Conservation (phyloP, 2,329 filamentous ascomycete species). For the Cladosporium sp. region DNA sequence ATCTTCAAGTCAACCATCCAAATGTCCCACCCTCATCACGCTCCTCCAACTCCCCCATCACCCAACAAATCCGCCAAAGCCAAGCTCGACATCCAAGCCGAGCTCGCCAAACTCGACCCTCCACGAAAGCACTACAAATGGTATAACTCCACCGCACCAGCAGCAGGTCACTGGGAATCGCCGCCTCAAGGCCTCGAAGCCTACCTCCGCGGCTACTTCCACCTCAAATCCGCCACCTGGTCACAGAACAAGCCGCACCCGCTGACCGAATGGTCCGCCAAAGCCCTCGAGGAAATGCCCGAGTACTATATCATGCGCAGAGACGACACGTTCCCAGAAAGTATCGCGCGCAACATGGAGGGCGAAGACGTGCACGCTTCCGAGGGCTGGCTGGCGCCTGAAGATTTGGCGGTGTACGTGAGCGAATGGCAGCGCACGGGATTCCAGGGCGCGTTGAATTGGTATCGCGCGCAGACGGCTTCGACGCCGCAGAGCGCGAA, state of each 20-base stretch:
- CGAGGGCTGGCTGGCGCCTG: conserved; percentile 51
- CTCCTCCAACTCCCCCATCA: conserved; percentile 45
- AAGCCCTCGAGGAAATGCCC: conserved; percentile 54
- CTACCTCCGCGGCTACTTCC: conserved; percentile 62
- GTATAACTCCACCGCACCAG: conserved; percentile 51
- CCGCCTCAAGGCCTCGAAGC: conserved; percentile 48
- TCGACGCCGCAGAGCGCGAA: conserved; percentile 34
- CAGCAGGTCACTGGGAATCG: conserved; percentile 43
- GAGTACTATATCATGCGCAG: conserved; percentile 63
- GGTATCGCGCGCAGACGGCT: conserved; percentile 57
- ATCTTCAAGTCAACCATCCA: conserved; percentile 56
- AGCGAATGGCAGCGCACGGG: conserved; percentile 55
- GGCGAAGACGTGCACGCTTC: conserved; percentile 43
- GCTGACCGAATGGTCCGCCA: conserved; percentile 50
- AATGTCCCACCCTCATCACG: conserved; percentile 61
- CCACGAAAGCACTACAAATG: conserved; percentile 65
- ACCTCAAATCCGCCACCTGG: conserved; percentile 62
- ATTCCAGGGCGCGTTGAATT: conserved; percentile 62
- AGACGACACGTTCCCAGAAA: conserved; percentile 52
- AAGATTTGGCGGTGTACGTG: conserved; percentile 55
- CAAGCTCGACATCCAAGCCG: conserved; percentile 46
- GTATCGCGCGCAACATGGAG: conserved; percentile 50
- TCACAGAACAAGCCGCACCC: conserved; percentile 45
- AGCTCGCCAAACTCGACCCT: conserved; percentile 48
- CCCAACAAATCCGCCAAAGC: conserved; percentile 34